A percentile compares a stretch with the other conserved stretches of the same genome.
Conservation (phyloP, 2,329 filamentous ascomycete species). For the Aspergillus fumigatus region DNA sequence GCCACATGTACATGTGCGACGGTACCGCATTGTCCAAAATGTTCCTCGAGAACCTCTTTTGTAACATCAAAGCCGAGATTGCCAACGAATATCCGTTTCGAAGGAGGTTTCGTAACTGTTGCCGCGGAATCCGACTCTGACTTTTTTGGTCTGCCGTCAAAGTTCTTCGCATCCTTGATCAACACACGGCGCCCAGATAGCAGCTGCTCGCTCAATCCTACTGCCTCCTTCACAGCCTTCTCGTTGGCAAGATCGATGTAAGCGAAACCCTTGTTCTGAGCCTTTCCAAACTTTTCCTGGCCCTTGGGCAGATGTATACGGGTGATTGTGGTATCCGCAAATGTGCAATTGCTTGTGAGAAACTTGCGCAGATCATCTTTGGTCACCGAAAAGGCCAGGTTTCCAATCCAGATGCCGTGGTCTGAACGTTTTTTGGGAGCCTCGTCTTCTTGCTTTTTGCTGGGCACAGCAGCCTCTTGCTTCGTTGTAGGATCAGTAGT, state of each 20-base stretch:
- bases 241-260: conserved; percentile 82
- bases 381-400: conserved; percentile 78
- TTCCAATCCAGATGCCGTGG: conserved; percentile 92
- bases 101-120: conserved; percentile 57
- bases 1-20: conserved; percentile 82
- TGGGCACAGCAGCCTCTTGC: conserved; percentile 27
- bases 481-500: conserved; percentile 26
- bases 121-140: conserved; percentile 38
- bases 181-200: conserved; percentile 72
- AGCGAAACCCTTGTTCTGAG: conserved; percentile 86
- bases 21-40: conserved; percentile 80
- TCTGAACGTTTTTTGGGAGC: conserved; percentile 58
- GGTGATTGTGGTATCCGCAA: conserved; percentile 69
- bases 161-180: conserved; percentile 89
- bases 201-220: conserved; percentile 80
- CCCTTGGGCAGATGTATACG: conserved; percentile 73
- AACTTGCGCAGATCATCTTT: conserved; percentile 72
- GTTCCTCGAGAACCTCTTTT: conserved; percentile 72
- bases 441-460: conserved; percentile 20
- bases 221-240: conserved; percentile 67
- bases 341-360: conserved; percentile 65
- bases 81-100: conserved; percentile 81
- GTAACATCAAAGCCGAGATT: conserved; percentile 80
- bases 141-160: conserved; percentile 80
- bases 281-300: conserved; percentile 48